These are phyloP conservation scores for Flaveria brownii DNA, from an alignment of 129 eudicot species.

Conservation along the genomic window DNA sequence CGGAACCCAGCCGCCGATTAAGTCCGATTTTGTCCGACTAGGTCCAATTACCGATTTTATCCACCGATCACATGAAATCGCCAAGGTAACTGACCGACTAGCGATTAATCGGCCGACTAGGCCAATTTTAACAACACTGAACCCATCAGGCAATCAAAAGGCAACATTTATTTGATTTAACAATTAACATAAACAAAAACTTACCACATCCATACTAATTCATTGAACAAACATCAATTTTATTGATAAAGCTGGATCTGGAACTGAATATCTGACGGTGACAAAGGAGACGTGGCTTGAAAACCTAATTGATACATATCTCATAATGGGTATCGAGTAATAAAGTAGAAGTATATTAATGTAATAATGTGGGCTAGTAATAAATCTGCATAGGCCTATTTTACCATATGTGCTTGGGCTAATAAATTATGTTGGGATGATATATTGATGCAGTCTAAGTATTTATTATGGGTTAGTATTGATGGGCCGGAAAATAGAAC, in stretches of 20 bases:
- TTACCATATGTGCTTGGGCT: conserved; percentile 21
- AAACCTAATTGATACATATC: conserved; percentile 17
- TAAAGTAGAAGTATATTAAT: conserved; percentile 9
- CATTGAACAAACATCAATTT: neutral
- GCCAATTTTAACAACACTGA: neutral
- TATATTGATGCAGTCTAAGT: conserved; percentile 10
- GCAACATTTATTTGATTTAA: neutral
- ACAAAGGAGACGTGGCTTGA: neutral
- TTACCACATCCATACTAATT: conserved; percentile 7
- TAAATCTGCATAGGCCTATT: neutral
- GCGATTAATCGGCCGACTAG: no score
- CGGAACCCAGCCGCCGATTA: no score
- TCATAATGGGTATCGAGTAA: neutral
- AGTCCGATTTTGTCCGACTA: no score
- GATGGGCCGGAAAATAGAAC: conserved; percentile 7
- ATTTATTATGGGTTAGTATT: conserved; percentile 5
- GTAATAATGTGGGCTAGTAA: conserved; percentile 13
- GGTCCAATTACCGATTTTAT: no score
- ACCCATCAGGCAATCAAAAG: conserved; percentile 16
- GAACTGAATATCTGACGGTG: neutral
- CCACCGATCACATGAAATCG: no score
- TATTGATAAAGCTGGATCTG: conserved; percentile 11
- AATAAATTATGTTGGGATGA: neutral
- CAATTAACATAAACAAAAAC: neutral
- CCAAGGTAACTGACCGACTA: no score